Evolutionary conservation across 306 rosid species (phyloP).

Genomic region (Medicago arabica): DNA sequence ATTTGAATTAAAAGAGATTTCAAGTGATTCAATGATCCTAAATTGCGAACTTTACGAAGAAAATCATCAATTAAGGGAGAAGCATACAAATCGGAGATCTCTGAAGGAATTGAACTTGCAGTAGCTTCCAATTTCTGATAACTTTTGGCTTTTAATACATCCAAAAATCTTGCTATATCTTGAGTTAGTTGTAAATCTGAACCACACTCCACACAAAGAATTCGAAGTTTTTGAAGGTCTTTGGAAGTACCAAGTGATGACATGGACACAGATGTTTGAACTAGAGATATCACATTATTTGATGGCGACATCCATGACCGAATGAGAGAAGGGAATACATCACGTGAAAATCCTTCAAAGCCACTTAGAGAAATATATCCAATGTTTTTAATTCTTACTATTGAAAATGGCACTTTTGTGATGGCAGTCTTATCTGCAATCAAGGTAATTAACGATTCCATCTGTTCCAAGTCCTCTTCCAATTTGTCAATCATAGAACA

Average conservation of each 20-base stretch:
- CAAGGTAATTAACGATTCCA: too few relatives aligned
- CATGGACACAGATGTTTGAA: not conserved
- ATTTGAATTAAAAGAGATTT: not conserved
- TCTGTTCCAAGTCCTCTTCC: too few relatives aligned
- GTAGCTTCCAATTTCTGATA: not conserved
- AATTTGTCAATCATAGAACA: too few relatives aligned
- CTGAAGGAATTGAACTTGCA: not conserved
- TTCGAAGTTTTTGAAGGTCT: not conserved
- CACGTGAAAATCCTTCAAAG: not conserved
- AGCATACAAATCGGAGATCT: too few relatives aligned
- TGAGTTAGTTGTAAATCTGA: not conserved
- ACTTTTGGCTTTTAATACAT: not conserved
- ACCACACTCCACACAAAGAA: not conserved
- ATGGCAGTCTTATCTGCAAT: too few relatives aligned
- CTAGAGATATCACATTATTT: not conserved
- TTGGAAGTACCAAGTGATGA: not conserved
- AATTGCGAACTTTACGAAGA: not conserved
- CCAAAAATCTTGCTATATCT: not conserved
- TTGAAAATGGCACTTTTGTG: too few relatives aligned
- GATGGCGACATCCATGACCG: not conserved
- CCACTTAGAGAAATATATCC: not conserved
- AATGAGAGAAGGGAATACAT: not conserved
- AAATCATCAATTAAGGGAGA: not conserved
- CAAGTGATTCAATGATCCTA: not conserved
- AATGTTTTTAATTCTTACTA: too few relatives aligned